These are phyloP conservation scores for Termitomyces sp. DNA, from an alignment of 1,284 basidiomycete species.

Conservation along the genomic window DNA sequence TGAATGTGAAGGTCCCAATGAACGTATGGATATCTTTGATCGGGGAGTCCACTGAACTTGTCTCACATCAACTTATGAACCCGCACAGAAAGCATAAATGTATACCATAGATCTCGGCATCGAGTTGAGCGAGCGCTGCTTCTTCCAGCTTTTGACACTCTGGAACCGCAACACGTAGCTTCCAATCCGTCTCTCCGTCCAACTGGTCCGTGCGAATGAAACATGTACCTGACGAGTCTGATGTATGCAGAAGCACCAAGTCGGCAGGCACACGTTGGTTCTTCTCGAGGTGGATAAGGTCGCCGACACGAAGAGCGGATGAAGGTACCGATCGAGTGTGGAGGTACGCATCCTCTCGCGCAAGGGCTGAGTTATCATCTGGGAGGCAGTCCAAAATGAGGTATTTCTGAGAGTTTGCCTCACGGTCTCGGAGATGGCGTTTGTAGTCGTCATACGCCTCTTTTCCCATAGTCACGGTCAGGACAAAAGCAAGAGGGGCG, in stretches of 20 bases:
- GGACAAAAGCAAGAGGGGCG: constrained; percentile 92
- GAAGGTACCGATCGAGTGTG: constrained; percentile 76
- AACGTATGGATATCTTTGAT: constrained; percentile 98
- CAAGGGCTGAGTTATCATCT: constrained; percentile 25
- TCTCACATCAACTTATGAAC: constrained; percentile 14
- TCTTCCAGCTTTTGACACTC: constrained; percentile 76
- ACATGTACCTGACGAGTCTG: constrained; percentile 85
- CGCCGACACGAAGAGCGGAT: constrained; percentile 86
- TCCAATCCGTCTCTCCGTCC: constrained; percentile 99
- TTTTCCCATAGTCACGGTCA: constrained; percentile 95
- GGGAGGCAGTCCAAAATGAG: constrained; percentile 64
- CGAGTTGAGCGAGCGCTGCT: constrained; percentile 63
- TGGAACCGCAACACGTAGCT: constrained; percentile 86
- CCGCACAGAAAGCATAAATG: not conserved
- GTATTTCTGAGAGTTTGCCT: constrained; percentile 94
- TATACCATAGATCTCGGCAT: constrained; percentile 83
- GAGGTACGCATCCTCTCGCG: constrained; percentile 32
- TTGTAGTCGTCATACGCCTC: constrained; percentile 98
- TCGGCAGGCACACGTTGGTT: constrained; percentile 97
- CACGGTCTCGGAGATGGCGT: constrained; percentile 84
- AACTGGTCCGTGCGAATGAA: constrained; percentile 98
- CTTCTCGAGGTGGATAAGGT: constrained; percentile 91
- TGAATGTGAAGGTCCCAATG: constrained; percentile 86
- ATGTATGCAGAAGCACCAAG: constrained; percentile 85
- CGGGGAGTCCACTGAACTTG: constrained; percentile 76